Evolutionary conservation across 2,329 filamentous ascomycete species (phyloP).

Genomic region (Neoarthrinium moseri): DNA sequence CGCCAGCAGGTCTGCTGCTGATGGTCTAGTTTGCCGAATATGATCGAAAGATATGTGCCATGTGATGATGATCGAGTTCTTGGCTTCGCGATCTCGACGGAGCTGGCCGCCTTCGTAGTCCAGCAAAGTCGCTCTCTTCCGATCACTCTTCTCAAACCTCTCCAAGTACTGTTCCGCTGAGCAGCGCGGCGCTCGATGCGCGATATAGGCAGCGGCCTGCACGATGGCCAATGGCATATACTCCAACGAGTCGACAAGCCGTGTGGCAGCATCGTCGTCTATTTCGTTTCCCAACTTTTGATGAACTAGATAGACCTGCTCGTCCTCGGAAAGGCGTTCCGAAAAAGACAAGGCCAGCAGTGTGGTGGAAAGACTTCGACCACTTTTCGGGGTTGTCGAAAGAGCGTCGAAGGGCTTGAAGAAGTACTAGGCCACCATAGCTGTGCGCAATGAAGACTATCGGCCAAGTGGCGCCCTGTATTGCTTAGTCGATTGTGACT

Average conservation of each 20-base stretch:
- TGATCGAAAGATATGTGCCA: slow-evolving; percentile 29
- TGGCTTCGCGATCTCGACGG: slow-evolving; percentile 29
- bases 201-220: slow-evolving; percentile 33
- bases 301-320: too few relatives aligned
- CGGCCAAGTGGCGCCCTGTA: background rate
- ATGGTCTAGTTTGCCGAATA: slow-evolving; percentile 12
- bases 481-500: background rate
- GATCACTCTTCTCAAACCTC: slow-evolving; percentile 31
- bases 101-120: slow-evolving; percentile 28
- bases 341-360: slow-evolving; percentile 1
- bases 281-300: background rate
- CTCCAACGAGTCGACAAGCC: slow-evolving; percentile 27
- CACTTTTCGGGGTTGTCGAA: background rate
- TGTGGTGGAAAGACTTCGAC: background rate
- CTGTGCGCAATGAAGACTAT: slow-evolving; percentile 1
- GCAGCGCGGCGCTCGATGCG: slow-evolving; percentile 20
- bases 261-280: too few relatives aligned
- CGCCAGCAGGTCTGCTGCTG: slow-evolving; percentile 40
- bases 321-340: slow-evolving; percentile 1
- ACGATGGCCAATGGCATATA: slow-evolving; percentile 31
- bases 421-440: background rate
- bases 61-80: slow-evolving; percentile 33
- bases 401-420: background rate
- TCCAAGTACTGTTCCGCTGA: slow-evolving; percentile 36
- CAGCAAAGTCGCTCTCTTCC: slow-evolving; percentile 25